Conservation (phyloP, 2,329 filamentous ascomycete species). For the Chaetomiaceae sp. region DNA sequence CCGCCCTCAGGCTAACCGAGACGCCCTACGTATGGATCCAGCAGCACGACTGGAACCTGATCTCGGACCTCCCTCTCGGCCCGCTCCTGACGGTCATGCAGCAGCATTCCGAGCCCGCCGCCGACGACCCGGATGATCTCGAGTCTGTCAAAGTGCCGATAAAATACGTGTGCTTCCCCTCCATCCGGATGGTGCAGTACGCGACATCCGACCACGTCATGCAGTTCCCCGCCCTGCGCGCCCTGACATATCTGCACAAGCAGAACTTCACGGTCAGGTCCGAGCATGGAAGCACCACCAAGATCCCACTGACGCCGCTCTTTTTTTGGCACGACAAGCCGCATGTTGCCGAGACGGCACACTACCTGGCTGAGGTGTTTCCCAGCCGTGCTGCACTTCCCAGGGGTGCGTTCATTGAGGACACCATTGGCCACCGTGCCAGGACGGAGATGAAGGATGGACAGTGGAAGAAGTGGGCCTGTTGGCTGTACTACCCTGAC, state of each 20-base stretch:
- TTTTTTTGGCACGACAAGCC: conserved; percentile 59
- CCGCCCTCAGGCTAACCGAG: conserved; percentile 41
- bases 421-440: conserved; percentile 50
- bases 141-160: conserved; percentile 33
- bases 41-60: conserved; percentile 52
- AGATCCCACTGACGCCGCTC: conserved; percentile 47
- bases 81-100: conserved; percentile 44
- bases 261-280: conserved; percentile 32
- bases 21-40: conserved; percentile 54
- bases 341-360: conserved; percentile 44
- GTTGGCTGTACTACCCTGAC: conserved; percentile 51
- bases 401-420: conserved; percentile 52
- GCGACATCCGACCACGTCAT: conserved; percentile 43
- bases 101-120: conserved; percentile 15
- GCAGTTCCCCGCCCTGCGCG: conserved; percentile 38
- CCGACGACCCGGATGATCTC: conserved; percentile 8
- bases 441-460: conserved; percentile 54
- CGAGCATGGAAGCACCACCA: conserved; percentile 1
- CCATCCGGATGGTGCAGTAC: conserved; percentile 48
- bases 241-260: conserved; percentile 39
- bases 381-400: conserved; percentile 45
- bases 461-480: conserved; percentile 48
- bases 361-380: conserved; percentile 48
- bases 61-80: conserved; percentile 40
- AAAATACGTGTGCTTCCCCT: conserved; percentile 50